Base-by-base conservation (phyloP, 148 eudicot genomes). In the Rhododendron vialii region DNA sequence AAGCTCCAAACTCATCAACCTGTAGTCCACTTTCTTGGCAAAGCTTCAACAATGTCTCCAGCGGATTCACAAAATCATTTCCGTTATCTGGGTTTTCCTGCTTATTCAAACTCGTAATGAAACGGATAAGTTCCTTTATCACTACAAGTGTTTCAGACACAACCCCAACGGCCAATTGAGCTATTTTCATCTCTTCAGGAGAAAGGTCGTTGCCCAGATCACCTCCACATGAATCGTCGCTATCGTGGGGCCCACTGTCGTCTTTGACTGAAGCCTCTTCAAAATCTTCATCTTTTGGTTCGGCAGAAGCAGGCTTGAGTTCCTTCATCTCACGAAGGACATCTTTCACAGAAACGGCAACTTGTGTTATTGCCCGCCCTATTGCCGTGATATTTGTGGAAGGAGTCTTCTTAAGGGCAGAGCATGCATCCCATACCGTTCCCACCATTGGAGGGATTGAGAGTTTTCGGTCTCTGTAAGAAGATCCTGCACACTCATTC, bases 1-100 rank as follows among this genome's bases (percentile, higher is more conserved):
- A 93, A 83, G 99, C 99, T 75, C 99, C 99, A 45, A 97, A 92
- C 89, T 95, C 98, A 85, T 97, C 98, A 47, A 93, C 91, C 89
- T 92, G 93, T n/a, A 87, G 85, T 57, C 95, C 95, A 57, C 90
- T 88, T 74, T 83, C 91, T 83, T 93, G 95, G 80, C 92, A 92
- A 12, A 91, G 93, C 92, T 87, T 90, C 88, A 95, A 86, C 55
- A 97, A 88, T 80, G 86, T 93, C 90, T 97, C 98, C 48, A 97
- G 74, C 2, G 91, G 84, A 71, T 91, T 90, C 10, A 93, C 91
- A 20, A 77, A 86, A 28, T 84, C 88, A 22, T 84, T 86, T n/a
- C 80, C 85, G 7, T 84, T 90, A 15, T 48, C 88, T n/a, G 80
- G 79, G 55, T 57, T 83, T 80, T 91, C 95, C 81, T 63, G 89